Evolutionary conservation across 306 rosid genomes (phyloP).

Genomic region (Alnus rubra): DNA sequence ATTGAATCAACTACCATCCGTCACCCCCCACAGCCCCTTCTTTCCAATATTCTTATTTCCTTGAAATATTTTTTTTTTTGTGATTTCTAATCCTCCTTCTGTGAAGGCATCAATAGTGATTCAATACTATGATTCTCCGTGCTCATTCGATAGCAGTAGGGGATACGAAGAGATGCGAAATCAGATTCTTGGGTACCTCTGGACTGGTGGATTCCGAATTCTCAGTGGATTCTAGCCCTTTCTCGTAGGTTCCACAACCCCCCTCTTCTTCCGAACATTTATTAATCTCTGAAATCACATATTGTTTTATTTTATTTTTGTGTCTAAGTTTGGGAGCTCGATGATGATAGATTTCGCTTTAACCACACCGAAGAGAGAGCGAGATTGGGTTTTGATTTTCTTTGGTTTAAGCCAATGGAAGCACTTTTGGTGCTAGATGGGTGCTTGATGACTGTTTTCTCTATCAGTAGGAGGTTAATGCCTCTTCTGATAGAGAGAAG

Average conservation of each 20-base stretch:
- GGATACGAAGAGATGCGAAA: conserved; percentile 58
- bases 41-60: no score
- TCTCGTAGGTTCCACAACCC: conserved; percentile 61
- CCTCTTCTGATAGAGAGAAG: conserved; percentile 40
- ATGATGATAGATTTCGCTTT: conserved; percentile 76
- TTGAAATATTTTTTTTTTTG: not conserved
- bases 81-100: not conserved
- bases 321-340: conserved; percentile 34
- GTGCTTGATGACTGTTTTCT: conserved; percentile 34
- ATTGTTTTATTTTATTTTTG: not conserved
- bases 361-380: conserved; percentile 67
- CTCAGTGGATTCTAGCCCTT: conserved; percentile 48
- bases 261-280: not conserved
- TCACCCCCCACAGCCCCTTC: not conserved
- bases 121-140: conserved; percentile 41
- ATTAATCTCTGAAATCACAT: not conserved
- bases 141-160: conserved; percentile 29
- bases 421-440: conserved; percentile 36
- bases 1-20: not conserved
- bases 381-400: conserved; percentile 13
- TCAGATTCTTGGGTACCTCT: conserved; percentile 40
- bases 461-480: conserved; percentile 34
- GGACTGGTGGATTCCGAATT: conserved; percentile 54
- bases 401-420: conserved; percentile 5
- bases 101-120: conserved; percentile 25